Percentiles rank a stretch among this genome's conserved stretches.
Evolutionary conservation across 768 basidiomycete species (phyloP).

Genomic region (Russula virescens): DNA sequence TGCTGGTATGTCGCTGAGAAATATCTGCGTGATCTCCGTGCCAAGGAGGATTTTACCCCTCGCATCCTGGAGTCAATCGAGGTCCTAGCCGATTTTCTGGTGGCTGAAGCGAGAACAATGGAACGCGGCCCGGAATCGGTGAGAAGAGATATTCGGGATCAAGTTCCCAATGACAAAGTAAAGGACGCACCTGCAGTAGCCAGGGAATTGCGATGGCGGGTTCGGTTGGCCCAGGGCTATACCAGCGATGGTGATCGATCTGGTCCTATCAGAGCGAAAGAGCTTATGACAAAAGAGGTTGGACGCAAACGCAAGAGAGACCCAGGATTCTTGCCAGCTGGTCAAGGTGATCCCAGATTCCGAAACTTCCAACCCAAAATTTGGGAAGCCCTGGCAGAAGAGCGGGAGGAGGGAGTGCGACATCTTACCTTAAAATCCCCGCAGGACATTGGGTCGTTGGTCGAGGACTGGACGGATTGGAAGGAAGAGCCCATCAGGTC

Average conservation of each 20-base stretch:
- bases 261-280: slow-evolving; percentile 31
- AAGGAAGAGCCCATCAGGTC: slow-evolving; percentile 23
- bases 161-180: slow-evolving; percentile 73
- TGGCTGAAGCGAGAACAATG: slow-evolving; percentile 66
- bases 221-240: slow-evolving; percentile 53
- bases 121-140: slow-evolving; percentile 65
- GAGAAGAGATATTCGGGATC: slow-evolving; percentile 74
- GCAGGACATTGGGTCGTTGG: slow-evolving; percentile 39
- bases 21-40: slow-evolving; percentile 66
- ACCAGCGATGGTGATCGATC: slow-evolving; percentile 62
- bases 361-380: slow-evolving; percentile 55
- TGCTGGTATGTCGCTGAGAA: slow-evolving; percentile 90
- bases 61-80: slow-evolving; percentile 69
- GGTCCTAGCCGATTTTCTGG: slow-evolving; percentile 70
- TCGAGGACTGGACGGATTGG: slow-evolving; percentile 31
- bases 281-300: slow-evolving; percentile 26
- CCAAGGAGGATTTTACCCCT: slow-evolving; percentile 43
- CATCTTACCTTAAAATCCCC: slow-evolving; percentile 38
- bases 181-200: slow-evolving; percentile 79
- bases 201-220: slow-evolving; percentile 81
- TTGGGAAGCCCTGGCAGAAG: slow-evolving; percentile 54
- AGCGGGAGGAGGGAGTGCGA: slow-evolving; percentile 39
- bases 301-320: slow-evolving; percentile 30
- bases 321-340: slow-evolving; percentile 21
- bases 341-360: slow-evolving; percentile 22